These are phyloP conservation scores for Larix kaempferi DNA, from an alignment of 75 land plant species.

Conservation along the genomic window DNA sequence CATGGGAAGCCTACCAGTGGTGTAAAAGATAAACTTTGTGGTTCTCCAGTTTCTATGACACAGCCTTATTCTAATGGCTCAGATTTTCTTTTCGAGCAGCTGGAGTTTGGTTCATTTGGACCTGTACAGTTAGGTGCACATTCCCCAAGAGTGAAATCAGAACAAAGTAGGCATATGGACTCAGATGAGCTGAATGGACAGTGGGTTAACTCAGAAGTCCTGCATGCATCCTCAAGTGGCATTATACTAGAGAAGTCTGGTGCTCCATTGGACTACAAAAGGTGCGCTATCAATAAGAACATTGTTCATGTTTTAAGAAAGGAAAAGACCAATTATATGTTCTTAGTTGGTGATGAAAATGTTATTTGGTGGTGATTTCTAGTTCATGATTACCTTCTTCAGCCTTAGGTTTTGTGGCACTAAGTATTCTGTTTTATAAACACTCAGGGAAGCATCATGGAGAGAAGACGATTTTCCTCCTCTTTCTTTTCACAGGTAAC, in stretches of 20 bases:
- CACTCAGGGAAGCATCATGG: neutral
- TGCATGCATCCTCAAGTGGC: conserved; percentile 1
- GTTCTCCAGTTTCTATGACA: conserved; percentile 18
- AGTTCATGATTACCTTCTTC: neutral
- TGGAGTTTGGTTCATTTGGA: conserved; percentile 47
- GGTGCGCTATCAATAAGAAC: conserved; percentile 21
- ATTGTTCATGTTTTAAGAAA: neutral
- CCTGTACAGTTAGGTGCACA: conserved; percentile 8
- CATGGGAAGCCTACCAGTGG: conserved; percentile 7
- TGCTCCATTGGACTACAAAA: conserved; percentile 15
- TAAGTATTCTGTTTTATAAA: too few species aligned
- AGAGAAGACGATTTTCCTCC: conserved; percentile 10
- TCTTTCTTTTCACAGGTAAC: conserved; percentile 3
- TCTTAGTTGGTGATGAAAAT: neutral
- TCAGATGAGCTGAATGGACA: neutral
- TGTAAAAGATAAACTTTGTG: conserved; percentile 6
- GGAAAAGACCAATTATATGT: neutral
- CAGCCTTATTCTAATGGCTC: conserved; percentile 30
- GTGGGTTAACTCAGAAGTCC: neutral
- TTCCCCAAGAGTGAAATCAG: neutral
- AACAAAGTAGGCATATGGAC: conserved; percentile 8
- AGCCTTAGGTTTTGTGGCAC: neutral
- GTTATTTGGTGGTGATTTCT: neutral
- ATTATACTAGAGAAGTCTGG: conserved; percentile 9
- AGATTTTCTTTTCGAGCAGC: conserved; percentile 11